These are phyloP conservation scores for Chalciporus pseudorubinellus DNA, from an alignment of 768 basidiomycete species.

Conservation along the genomic window DNA sequence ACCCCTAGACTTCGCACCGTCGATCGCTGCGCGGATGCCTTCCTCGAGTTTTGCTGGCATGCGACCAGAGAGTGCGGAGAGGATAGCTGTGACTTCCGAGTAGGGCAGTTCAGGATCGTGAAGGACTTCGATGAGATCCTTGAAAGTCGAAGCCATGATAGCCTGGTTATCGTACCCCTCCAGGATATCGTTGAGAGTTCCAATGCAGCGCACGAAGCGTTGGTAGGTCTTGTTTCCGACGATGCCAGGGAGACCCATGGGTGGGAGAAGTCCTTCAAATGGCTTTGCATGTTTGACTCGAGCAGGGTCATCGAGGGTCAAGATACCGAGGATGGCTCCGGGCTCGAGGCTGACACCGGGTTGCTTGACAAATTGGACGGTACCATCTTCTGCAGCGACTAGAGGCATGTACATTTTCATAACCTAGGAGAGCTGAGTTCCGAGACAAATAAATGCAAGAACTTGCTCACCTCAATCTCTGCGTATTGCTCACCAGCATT, in stretches of 20 bases:
- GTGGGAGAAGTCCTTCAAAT: slow-evolving; percentile 89
- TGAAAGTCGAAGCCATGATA: slow-evolving; percentile 81
- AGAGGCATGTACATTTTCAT: slow-evolving; percentile 99
- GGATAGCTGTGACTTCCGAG: slow-evolving; percentile 76
- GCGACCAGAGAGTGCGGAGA: slow-evolving; percentile 88
- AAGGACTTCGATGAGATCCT: slow-evolving; percentile 80
- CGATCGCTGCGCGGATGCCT: slow-evolving; percentile 73
- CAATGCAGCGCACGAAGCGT: slow-evolving; percentile 67
- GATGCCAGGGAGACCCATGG: slow-evolving; percentile 82
- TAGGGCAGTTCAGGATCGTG: slow-evolving; percentile 87
- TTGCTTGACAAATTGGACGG: slow-evolving; percentile 95
- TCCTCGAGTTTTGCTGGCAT: slow-evolving; percentile 93
- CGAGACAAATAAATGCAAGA: not conserved
- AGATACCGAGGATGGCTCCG: slow-evolving; percentile 95
- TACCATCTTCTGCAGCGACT: slow-evolving; percentile 89
- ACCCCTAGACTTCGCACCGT: slow-evolving; percentile 69
- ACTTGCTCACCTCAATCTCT: slow-evolving; percentile 80
- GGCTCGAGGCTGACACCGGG: slow-evolving; percentile 95
- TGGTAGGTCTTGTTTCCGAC: slow-evolving; percentile 91
- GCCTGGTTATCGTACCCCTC: slow-evolving; percentile 97
- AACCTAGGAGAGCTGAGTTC: slow-evolving; percentile 45
- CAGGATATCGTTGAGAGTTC: slow-evolving; percentile 84
- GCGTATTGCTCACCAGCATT: slow-evolving; percentile 96
- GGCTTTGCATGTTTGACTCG: slow-evolving; percentile 98
- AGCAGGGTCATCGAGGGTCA: slow-evolving; percentile 92